Base-by-base conservation (phyloP, 176 grass and related monocot genomes). In the Cymbopogon citratus region DNA sequence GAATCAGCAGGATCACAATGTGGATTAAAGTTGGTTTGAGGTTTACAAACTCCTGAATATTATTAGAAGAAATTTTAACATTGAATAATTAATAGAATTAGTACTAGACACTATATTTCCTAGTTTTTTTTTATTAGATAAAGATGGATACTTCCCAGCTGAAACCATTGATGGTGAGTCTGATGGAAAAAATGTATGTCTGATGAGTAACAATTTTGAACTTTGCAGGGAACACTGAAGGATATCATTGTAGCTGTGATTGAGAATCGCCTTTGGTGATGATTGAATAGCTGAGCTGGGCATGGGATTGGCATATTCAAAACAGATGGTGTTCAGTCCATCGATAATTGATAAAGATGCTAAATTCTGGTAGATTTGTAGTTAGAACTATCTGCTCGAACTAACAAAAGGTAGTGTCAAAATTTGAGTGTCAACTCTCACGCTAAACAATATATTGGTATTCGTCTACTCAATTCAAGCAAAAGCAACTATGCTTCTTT, bases 181-280 rank as follows among this genome's bases (percentile, higher is more conserved):
- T 25, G 68, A 12, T 48, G n/a, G 15, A 18, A 52, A 28, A 52
- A 28, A 9, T 75, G 38, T 41, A 33, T 27, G 39, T 43, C 29
- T 85, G 2, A 41, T 31, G 5, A 31, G 25, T 66, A 2, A 12
- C 24, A 23, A 25, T 74, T 67, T 60, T 77, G 49, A 76, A 92
- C 40, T 68, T 34, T 68, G 51, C 71, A 95, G 92, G 92, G 74
- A 69, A 86, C 90, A 25, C 35, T 95, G 51, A 92, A 95, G 84
- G 87, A 95, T 56, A 77, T 95, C 27, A 73, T 80, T 66, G 79
- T 63, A 59, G 82, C 78, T 46, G 71, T 95, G 12, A 77, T 95
- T 63, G 90, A 95, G 45, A 92, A 95, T 71, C 54, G 81, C 40
- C 85, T 92, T 19, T 92, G 92, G 90, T 95, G 45, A 90, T 52